Evolutionary conservation across 208 protist species (phyloP).

Genomic region (Histomonas meleagridis): DNA sequence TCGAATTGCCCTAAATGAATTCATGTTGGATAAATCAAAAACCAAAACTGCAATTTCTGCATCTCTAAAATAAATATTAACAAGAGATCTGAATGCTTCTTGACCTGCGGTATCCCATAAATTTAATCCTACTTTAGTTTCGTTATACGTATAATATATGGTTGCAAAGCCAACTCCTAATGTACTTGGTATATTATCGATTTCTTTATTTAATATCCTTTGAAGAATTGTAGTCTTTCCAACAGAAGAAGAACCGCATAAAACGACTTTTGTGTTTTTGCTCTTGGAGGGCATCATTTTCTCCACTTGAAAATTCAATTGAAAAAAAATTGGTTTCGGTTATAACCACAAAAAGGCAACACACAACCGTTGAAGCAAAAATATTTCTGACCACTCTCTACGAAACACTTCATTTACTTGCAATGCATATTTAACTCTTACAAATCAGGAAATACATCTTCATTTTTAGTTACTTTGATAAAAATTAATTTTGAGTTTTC

Average conservation of each 20-base stretch:
- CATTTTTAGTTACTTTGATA: no score
- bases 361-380: no score
- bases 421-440: no score
- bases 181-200: not conserved
- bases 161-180: not conserved
- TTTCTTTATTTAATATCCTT: not conserved
- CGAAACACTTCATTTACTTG: no score
- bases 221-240: not conserved
- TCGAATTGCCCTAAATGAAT: not conserved
- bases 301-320: no score
- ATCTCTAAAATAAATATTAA: not conserved
- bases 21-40: not conserved
- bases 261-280: constrained; percentile 32
- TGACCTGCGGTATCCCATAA: constrained; percentile 18
- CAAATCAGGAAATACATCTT: no score
- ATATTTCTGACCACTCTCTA: no score
- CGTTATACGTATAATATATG: not conserved
- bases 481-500: no score
- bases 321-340: no score
- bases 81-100: not conserved
- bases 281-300: no score
- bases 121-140: not conserved
- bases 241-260: not conserved
- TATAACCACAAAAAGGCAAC: no score
- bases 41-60: not conserved